Evolutionary conservation across 805 yeast genomes (phyloP).

Genomic region (Jamesozyma gamospora): DNA sequence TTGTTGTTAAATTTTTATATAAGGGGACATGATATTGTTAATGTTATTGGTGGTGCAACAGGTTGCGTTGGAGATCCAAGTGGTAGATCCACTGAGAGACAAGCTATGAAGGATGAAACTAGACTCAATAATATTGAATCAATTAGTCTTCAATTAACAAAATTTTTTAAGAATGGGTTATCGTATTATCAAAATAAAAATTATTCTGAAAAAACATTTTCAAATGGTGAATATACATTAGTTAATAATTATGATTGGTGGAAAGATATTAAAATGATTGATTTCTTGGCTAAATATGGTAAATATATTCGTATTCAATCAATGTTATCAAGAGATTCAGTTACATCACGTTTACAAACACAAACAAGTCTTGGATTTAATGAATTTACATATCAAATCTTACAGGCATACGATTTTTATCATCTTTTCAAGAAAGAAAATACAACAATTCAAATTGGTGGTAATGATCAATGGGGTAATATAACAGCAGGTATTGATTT

Average conservation of each 20-base stretch:
- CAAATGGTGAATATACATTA: constrained; percentile 36
- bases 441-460: constrained; percentile 80
- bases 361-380: constrained; percentile 81
- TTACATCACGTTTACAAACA: constrained; percentile 59
- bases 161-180: constrained; percentile 52
- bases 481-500: constrained; percentile 92
- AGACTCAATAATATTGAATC: constrained; percentile 46
- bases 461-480: constrained; percentile 97
- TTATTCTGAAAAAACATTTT: constrained; percentile 24
- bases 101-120: constrained; percentile 40
- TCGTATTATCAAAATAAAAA: constrained; percentile 42
- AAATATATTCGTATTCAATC: constrained; percentile 68
- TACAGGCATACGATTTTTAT: constrained; percentile 92
- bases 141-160: constrained; percentile 52
- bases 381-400: constrained; percentile 84
- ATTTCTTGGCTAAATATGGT: constrained; percentile 70
- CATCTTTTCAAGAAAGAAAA: constrained; percentile 51
- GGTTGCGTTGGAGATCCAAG: constrained; percentile 96
- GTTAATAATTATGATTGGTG: constrained; percentile 81
- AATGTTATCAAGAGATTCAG: constrained; percentile 84
- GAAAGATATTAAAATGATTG: constrained; percentile 64
- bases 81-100: constrained; percentile 74
- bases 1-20: constrained; percentile 72
- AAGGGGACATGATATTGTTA: constrained; percentile 77
- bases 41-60: constrained; percentile 90